phyloP scores from a whole-genome alignment of 1,139 yeast species.

The Ogataea hybrid region DNA sequence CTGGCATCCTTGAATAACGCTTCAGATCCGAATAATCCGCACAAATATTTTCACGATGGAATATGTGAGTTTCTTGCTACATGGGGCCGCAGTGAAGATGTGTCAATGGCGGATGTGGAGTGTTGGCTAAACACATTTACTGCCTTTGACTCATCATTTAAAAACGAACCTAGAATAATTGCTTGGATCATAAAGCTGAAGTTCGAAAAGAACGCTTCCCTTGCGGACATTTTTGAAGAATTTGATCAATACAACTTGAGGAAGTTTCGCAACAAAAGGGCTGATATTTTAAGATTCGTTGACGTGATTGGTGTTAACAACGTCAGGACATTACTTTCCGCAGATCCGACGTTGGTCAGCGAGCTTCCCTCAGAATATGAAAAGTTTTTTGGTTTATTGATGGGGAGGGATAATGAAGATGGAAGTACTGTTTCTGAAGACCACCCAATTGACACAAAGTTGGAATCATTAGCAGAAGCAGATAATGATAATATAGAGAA shows the following conservation, averaged over 20 bases:
- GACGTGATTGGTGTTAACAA: conserved; percentile 72
- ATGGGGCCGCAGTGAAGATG: conserved; percentile 39
- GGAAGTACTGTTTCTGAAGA: neutral
- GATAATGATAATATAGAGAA: neutral
- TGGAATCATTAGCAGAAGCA: neutral
- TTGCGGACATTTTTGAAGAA: conserved; percentile 17
- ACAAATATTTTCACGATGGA: conserved; percentile 38
- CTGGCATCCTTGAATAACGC: conserved; percentile 40
- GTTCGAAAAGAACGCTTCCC: conserved; percentile 23
- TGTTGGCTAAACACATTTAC: conserved; percentile 26
- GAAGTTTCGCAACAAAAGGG: conserved; percentile 19
- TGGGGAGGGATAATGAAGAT: neutral
- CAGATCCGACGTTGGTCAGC: conserved; percentile 27
- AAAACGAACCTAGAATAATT: conserved; percentile 28
- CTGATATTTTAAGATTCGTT: conserved; percentile 54
- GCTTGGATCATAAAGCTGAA: conserved; percentile 30
- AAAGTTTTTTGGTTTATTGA: conserved; percentile 28
- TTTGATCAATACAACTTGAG: conserved; percentile 21
- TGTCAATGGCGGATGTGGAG: conserved; percentile 23
- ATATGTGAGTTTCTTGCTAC: conserved; percentile 48
- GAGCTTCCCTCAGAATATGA: conserved; percentile 39
- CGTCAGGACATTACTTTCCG: conserved; percentile 42
- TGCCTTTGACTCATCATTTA: conserved; percentile 17
- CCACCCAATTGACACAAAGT: neutral
- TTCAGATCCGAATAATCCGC: conserved; percentile 30